A percentile compares a stretch with the other conserved stretches of the same genome.
Conservation (phyloP, 1,284 basidiomycete species). For the Gymnopus androsaceus region DNA sequence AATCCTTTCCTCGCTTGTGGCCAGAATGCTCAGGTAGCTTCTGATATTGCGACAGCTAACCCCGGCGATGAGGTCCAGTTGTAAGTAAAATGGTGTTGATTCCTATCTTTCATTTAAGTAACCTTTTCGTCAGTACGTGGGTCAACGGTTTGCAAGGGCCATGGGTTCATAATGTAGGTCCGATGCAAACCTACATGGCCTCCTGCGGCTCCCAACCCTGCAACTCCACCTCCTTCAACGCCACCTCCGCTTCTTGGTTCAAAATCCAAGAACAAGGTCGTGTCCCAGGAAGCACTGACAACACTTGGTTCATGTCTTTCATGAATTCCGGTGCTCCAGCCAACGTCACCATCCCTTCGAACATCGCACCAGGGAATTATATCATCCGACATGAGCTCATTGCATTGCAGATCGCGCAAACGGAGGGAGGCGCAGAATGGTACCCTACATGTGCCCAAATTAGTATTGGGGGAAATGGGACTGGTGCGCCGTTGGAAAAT, state of each 20-base stretch:
- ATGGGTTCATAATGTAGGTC: conserved; percentile 76
- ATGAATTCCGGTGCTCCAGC: conserved; percentile 38
- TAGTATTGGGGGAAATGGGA: conserved; percentile 52
- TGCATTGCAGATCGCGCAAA: conserved; percentile 60
- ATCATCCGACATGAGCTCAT: conserved; percentile 75
- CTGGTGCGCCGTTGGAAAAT: conserved; percentile 39
- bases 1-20: conserved; percentile 69
- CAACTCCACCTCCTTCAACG: conserved; percentile 59
- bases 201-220: conserved; percentile 59
- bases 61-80: conserved; percentile 64
- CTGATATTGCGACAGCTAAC: conserved; percentile 56
- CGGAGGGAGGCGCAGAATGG: conserved; percentile 63
- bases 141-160: no score
- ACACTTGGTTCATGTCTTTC: conserved; percentile 41
- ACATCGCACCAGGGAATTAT: conserved; percentile 63
- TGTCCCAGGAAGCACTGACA: conserved; percentile 40
- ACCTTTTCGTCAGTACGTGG: no score
- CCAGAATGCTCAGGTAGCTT: conserved; percentile 50
- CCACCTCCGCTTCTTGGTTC: conserved; percentile 66
- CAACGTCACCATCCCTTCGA: conserved; percentile 53
- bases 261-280: conserved; percentile 50
- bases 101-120: no score
- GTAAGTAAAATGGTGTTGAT: conserved; percentile 57
- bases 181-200: conserved; percentile 73
- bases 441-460: conserved; percentile 73